A percentile compares a stretch with the other conserved stretches of the same genome.
Evolutionary conservation across 1,284 basidiomycete species (phyloP).

Genomic region (Termitomyces sp.): DNA sequence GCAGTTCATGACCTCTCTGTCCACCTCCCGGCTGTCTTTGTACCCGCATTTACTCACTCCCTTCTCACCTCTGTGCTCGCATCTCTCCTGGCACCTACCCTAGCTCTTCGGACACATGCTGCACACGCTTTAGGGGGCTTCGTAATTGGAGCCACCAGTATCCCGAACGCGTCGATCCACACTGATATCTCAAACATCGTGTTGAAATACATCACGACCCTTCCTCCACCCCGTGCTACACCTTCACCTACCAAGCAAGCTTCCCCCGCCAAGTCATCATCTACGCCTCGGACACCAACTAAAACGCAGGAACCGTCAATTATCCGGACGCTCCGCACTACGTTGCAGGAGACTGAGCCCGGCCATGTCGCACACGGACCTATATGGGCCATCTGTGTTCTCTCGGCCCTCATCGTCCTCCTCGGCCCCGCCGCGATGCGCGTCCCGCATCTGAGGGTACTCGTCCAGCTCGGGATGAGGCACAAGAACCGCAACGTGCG

Average conservation of each 20-base stretch:
- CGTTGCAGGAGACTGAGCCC: slow-evolving; percentile 49
- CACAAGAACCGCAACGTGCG: slow-evolving; percentile 60
- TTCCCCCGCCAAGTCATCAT: slow-evolving; percentile 1
- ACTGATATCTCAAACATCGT: slow-evolving; percentile 46
- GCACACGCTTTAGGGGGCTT: slow-evolving; percentile 70
- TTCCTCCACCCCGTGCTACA: slow-evolving; percentile 19
- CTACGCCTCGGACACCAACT: slow-evolving; percentile 13
- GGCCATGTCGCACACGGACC: slow-evolving; percentile 63
- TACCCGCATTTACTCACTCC: slow-evolving; percentile 51
- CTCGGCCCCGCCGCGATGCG: slow-evolving; percentile 51
- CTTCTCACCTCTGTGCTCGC: slow-evolving; percentile 57
- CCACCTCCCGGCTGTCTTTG: slow-evolving; percentile 56
- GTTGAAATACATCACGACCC: slow-evolving; percentile 41
- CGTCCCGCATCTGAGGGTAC: slow-evolving; percentile 40
- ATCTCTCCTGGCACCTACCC: slow-evolving; percentile 58
- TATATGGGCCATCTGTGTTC: slow-evolving; percentile 64
- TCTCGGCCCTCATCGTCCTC: slow-evolving; percentile 58
- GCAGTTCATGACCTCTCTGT: slow-evolving; percentile 67
- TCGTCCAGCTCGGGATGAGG: slow-evolving; percentile 51
- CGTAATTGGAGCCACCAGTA: slow-evolving; percentile 43
- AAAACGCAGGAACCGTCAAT: slow-evolving; percentile 43
- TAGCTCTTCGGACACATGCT: slow-evolving; percentile 59
- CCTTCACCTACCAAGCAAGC: slow-evolving; percentile 7
- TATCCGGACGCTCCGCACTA: slow-evolving; percentile 59
- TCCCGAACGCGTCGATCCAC: slow-evolving; percentile 46